Base-by-base conservation (phyloP, 2,329 filamentous ascomycete genomes). In the Paraphaeosphaeria minitans region DNA sequence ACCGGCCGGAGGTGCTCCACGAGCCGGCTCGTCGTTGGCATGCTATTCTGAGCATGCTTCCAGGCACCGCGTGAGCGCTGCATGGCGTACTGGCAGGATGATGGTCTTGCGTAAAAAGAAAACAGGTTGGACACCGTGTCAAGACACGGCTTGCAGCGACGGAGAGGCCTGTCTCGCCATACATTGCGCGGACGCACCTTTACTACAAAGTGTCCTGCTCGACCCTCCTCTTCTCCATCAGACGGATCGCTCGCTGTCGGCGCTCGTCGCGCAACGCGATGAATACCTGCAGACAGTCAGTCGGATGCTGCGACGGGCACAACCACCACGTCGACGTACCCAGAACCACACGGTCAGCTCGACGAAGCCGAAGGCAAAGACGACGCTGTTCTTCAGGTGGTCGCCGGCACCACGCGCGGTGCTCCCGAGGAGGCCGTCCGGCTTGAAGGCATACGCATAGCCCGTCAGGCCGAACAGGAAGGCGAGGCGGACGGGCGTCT, bases 261-360 rank as follows among this genome's bases (percentile, higher is more conserved):
- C 75, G 66, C 61, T 78, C 76, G 53, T 78, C 75, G 19, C 75
- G 66, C 37, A 78, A 53, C 33, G 72, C 68, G 19, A 77, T 56
- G 55, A 73, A 78, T 7, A 77, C 64, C 71, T 73, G 46, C 35
- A 16, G 4, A 33, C 10, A 21, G 31, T 60, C 52, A 64, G 65
- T 39, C 49, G 16, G 46, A 27, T 24, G 21, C 13, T 29, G 24
- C 27, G 29, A 1, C 21, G 21, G 39, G 21, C 9, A 39, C 7
- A 49, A 31, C 16, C 29, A 48, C 12, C 29, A 12, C 19, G n/a
- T 43, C 13, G 3, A 75, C 81, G 62, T 73, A 87, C 87, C 93
- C 93, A 97, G 77, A 96, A 93, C 92, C 93, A 97, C 61, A 85
- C 84, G 65, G 92, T 82, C 75, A 92, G 86, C 81, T 97, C 93